Conservation (phyloP, 2,329 filamentous ascomycete species). For the Ophiostoma novo-ulmi region DNA sequence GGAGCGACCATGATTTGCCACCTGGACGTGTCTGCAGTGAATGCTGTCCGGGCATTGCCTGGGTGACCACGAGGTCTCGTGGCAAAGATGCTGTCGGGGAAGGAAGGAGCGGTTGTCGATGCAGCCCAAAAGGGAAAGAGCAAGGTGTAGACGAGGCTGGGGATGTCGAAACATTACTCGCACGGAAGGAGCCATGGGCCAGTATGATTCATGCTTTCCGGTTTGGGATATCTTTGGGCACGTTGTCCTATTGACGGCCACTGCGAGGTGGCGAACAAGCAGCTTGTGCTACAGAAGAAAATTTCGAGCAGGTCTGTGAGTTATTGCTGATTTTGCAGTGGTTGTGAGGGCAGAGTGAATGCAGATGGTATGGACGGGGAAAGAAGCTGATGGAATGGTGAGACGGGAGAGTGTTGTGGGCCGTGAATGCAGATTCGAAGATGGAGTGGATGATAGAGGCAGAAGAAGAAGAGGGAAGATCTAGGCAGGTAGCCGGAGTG, state of each 20-base stretch:
- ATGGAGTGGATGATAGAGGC: not conserved
- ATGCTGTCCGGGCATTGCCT: not conserved
- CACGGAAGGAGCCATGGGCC: not conserved
- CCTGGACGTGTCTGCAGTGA: not conserved
- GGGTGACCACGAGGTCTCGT: not conserved
- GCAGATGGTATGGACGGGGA: not conserved
- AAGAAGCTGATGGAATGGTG: not conserved
- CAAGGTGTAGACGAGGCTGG: not conserved
- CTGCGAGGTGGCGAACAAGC: not conserved
- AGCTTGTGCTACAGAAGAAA: not conserved
- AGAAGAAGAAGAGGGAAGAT: not conserved
- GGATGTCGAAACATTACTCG: not conserved
- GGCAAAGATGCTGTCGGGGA: not conserved
- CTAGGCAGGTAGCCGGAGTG: not conserved
- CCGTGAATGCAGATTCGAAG: not conserved
- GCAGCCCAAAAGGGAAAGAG: not conserved
- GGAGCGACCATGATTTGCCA: not conserved
- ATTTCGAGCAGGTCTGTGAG: not conserved
- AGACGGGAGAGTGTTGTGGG: not conserved
- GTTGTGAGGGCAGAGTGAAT: not conserved
- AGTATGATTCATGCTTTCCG: not conserved
- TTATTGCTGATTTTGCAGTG: not conserved
- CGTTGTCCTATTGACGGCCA: not conserved
- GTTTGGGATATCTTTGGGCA: not conserved
- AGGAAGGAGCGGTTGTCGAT: not conserved